phyloP scores from a whole-genome alignment of 140 eudicot species.

The Flaveria floridana region DNA sequence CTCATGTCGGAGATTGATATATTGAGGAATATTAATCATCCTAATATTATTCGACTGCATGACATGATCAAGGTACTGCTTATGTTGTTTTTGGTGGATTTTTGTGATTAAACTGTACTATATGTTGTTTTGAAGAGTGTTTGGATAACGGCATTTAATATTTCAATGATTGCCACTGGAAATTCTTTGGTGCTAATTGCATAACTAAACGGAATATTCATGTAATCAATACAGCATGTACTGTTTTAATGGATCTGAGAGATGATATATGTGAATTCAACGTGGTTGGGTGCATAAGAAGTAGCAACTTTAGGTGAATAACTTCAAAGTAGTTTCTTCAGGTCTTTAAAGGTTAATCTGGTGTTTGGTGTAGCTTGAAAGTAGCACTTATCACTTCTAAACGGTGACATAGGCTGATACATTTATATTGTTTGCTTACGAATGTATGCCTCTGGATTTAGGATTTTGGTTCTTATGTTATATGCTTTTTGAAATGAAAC shows the following conservation, averaged over 20 bases:
- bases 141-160: neutral
- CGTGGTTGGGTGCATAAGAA: neutral
- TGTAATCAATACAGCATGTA: neutral
- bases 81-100: constrained; percentile 16
- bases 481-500: neutral
- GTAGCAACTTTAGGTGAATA: too few species aligned
- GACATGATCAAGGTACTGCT: constrained; percentile 74
- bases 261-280: neutral
- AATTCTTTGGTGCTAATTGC: neutral
- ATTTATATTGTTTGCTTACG: neutral
- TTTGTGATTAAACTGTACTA: neutral
- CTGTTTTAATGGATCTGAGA: neutral
- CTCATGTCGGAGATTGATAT: constrained; percentile 89
- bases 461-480: neutral
- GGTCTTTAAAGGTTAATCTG: constrained; percentile 8
- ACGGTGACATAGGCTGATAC: neutral
- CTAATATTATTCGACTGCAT: constrained; percentile 71
- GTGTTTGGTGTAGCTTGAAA: constrained; percentile 10
- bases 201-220: neutral
- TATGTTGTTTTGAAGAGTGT: constrained; percentile 13
- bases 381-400: neutral
- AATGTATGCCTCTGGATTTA: neutral
- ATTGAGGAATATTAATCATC: constrained; percentile 67
- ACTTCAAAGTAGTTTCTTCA: neutral
- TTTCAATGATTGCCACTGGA: neutral